Evolutionary conservation across 345 rosid species (phyloP), one percentile per base, ranked within the genome.

Genomic region (Gossypium mustelinum): DNA sequence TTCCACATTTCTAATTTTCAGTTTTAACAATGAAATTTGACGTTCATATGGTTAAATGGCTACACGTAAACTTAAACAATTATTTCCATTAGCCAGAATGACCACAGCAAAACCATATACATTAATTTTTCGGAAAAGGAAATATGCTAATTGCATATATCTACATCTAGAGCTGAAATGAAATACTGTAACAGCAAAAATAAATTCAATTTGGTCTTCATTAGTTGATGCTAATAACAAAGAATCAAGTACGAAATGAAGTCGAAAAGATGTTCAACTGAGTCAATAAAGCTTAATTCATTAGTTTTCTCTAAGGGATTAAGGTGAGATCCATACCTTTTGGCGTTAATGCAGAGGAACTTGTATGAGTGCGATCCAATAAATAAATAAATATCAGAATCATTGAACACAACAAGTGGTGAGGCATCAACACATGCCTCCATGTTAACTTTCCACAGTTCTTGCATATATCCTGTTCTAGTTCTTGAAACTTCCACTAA

Each of bases 401-500:
- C 82, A 78, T 80, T 87, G 71, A 87, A 77, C 57, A 92, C 96
- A 57, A 91, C 67, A 56, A 93, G 83, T 39, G 96, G 97, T 0
- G 99, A 95, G 71, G 97, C 96, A 85, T 95, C 99, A 75, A 93
- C 93, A 76, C 99, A 95, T 71, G 98, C 91, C 72, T 82, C 93
- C 98, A 91, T 86, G 79, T 81, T 82, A 86, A 86, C 93, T 84
- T 91, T 91, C 98, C 99, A 95, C 66, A 91, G 48, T 79, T 89
- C 89, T 73, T 80, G 75, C 72, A 95, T 68, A 71, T 78, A 81
- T 68, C 79, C 82, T 70, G 82, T 77, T 69, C 81, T 77, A 68
- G 83, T 77, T 77, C 82, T 78, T 67, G 87, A 80, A 81, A 75
- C 68, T 78, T 88, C 84, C 66, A 79, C 39, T 4, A 77, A 83